Evolutionary conservation across 805 yeast species (phyloP).

Genomic region (Candida chilensis): DNA sequence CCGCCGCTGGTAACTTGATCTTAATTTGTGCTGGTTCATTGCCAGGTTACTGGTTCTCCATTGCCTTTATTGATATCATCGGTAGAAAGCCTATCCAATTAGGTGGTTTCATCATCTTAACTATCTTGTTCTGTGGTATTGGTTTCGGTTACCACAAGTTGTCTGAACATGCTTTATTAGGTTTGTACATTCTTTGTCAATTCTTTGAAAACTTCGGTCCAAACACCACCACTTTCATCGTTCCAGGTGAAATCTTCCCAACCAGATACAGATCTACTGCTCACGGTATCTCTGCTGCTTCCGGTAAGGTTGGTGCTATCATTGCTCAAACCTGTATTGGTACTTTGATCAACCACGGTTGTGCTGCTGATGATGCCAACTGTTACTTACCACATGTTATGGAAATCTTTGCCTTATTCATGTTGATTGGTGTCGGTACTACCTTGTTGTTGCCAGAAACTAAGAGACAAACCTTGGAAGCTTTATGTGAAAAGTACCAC

Average conservation of each 20-base stretch:
- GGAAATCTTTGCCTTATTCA: slow-evolving; percentile 89
- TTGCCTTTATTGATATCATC: slow-evolving; percentile 67
- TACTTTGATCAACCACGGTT: slow-evolving; percentile 72
- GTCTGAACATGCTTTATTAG: slow-evolving; percentile 58
- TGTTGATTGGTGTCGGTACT: slow-evolving; percentile 68
- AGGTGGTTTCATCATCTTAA: slow-evolving; percentile 64
- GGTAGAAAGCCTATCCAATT: slow-evolving; percentile 85
- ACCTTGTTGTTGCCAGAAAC: slow-evolving; percentile 80
- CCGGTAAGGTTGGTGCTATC: slow-evolving; percentile 89
- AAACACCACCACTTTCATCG: slow-evolving; percentile 82
- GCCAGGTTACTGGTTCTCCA: slow-evolving; percentile 89
- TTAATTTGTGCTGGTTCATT: slow-evolving; percentile 90
- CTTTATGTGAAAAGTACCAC: slow-evolving; percentile 71
- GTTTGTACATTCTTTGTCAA: slow-evolving; percentile 71
- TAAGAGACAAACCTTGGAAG: slow-evolving; percentile 84
- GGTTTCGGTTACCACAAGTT: slow-evolving; percentile 80
- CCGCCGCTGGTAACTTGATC: slow-evolving; percentile 89
- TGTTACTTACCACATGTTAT: slow-evolving; percentile 90
- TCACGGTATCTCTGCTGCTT: slow-evolving; percentile 90
- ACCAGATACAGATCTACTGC: slow-evolving; percentile 94
- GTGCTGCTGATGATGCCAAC: slow-evolving; percentile 49
- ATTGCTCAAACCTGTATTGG: slow-evolving; percentile 85
- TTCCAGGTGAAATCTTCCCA: slow-evolving; percentile 91
- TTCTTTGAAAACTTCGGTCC: slow-evolving; percentile 92
- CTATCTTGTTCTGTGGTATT: slow-evolving; percentile 65